Percentiles rank a stretch among this genome's conserved stretches.
phyloP scores from a whole-genome alignment of 768 basidiomycete species.

The Gelatoporia subvermispora region DNA sequence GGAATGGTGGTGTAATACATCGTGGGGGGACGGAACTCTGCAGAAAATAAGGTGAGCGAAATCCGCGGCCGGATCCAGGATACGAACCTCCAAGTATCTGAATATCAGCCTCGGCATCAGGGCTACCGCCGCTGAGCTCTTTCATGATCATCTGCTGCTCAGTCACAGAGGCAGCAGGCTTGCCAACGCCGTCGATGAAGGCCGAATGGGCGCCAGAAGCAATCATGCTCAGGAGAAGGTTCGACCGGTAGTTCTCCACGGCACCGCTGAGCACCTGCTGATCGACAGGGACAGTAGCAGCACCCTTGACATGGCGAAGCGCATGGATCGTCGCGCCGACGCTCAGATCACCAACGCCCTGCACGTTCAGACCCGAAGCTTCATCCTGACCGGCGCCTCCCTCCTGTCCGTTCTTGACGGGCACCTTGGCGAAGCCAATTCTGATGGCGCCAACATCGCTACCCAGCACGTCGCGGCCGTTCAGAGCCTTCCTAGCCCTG shows the following conservation, averaged over 20 bases:
- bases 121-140: constrained; percentile 74
- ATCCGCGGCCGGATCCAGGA: not conserved
- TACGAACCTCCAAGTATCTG: constrained; percentile 76
- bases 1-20: constrained; percentile 98
- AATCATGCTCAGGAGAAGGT: constrained; percentile 86
- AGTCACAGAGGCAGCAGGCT: constrained; percentile 68
- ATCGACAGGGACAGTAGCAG: constrained; percentile 84
- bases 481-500: constrained; percentile 89
- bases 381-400: constrained; percentile 57
- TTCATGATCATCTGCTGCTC: constrained; percentile 98
- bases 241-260: constrained; percentile 93
- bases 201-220: constrained; percentile 65
- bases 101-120: constrained; percentile 81
- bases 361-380: constrained; percentile 58
- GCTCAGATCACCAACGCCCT: constrained; percentile 80
- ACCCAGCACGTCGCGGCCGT: constrained; percentile 93
- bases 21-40: constrained; percentile 88
- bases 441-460: constrained; percentile 95
- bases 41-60: constrained; percentile 3
- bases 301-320: constrained; percentile 85
- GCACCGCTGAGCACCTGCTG: constrained; percentile 89
- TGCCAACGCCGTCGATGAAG: constrained; percentile 50
- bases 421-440: constrained; percentile 95
- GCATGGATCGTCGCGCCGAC: constrained; percentile 88
- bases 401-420: constrained; percentile 81